Conservation (phyloP, 2,329 filamentous ascomycete genomes). For the Pseudogymnoascus sp. region DNA sequence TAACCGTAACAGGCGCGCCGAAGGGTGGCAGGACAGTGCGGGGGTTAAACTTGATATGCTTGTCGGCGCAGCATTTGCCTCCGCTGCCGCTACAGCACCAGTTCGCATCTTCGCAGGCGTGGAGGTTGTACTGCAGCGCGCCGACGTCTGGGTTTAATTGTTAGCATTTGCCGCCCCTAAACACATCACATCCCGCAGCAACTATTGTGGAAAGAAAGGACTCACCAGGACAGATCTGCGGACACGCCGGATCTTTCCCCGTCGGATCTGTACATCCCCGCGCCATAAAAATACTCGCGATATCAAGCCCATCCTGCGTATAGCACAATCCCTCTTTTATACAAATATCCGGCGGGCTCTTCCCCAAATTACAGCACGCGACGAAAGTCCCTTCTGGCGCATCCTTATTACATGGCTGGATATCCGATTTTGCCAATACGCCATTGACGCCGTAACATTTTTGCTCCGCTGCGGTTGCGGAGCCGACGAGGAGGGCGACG, state of each 20-base stretch:
- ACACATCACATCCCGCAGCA: neutral
- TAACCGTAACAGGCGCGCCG: neutral
- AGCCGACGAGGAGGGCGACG: neutral
- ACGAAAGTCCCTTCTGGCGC: neutral
- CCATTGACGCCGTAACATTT: neutral
- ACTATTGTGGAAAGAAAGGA: neutral
- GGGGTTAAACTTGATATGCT: neutral
- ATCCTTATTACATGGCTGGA: neutral
- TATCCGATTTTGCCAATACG: neutral
- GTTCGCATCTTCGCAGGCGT: neutral
- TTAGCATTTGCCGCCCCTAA: neutral
- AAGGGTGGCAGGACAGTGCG: neutral
- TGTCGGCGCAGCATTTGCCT: neutral
- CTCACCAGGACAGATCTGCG: neutral
- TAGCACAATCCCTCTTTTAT: neutral
- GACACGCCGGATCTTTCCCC: neutral
- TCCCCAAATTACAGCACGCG: neutral
- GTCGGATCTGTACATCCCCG: neutral
- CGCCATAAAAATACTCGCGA: neutral
- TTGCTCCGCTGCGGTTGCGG: neutral
- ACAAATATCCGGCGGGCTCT: neutral
- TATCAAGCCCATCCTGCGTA: neutral
- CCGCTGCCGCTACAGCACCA: neutral
- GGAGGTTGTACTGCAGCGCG: neutral
- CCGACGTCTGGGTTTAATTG: neutral